Base-by-base conservation (phyloP, 1,284 basidiomycete species). In the Violaceomyces palustris region DNA sequence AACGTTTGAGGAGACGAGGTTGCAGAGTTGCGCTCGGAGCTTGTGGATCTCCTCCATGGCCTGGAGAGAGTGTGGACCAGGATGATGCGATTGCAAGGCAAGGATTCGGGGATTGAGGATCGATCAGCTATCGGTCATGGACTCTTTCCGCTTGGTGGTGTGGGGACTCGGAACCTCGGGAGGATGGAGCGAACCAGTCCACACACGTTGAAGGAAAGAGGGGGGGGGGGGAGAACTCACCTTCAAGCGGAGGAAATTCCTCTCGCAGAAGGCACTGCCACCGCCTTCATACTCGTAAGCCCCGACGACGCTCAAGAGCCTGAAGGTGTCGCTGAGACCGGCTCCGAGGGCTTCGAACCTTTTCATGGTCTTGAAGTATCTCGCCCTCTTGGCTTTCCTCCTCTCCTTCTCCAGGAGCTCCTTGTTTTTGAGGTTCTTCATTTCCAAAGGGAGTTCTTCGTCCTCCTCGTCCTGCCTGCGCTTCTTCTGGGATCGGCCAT, bases 21-120 rank as follows among this genome's bases (percentile, higher is more conserved):
- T 47, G 35, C 62, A 58, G 79, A 83, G 63, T 81, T 87, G 94
- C 0, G 82, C 80, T 29, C 92, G 83, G n/a, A 99, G 79, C 74
- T 98, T 97, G 74, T 93, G 92, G 31, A 97, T 94, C 76, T 99
- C 94, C 75, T 96, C 88, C 92, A 99, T 98, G 0, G 91, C 88
- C 88, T 48, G 14, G 10, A 24, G 17, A 8, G 17, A 28, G 27
- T n/a, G n/a, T 28, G 27, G n/a, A n/a, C n/a, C 27, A 28, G 2
- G n/a, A n/a, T n/a, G n/a, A n/a, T n/a, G n/a, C n/a, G n/a, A n/a
- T n/a, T n/a, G n/a, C n/a, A n/a, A n/a, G n/a, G n/a, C n/a, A n/a
- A n/a, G n/a, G n/a, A n/a, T n/a, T n/a, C n/a, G n/a, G n/a, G 8
- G 24, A 37, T n/a, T 7, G 24, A 14, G 17, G 21, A 18, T 19